Evolutionary conservation across 108 stramenopile species (phyloP), one percentile per base, ranked within the genome.

Genomic region (Discostella pseudostelligera): DNA sequence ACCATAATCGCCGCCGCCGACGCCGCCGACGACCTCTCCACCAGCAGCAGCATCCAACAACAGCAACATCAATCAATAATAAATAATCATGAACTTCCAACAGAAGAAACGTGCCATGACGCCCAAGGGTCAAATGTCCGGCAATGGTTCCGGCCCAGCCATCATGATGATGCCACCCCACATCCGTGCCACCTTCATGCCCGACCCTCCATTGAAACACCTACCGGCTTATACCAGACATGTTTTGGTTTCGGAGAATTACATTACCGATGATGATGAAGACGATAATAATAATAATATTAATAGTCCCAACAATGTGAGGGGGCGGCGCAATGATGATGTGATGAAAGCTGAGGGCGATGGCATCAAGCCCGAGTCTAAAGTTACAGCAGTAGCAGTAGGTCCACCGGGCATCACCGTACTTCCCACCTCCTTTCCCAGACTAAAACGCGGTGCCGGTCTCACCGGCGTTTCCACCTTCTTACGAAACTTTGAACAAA

Each of bases 81-180:
- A 5, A 17, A 46, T 16, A 44, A 48, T 14, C 25, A 67, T 74
- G 74, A 67, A 56, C 60, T 62, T 66, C 16, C 73, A 74, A 56
- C 60, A 76, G 39, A 57, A 63, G 50, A 46, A 60, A 66, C 42
- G 63, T 17, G 74, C 74, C 55, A 84, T 71, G 60, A 90, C 89
- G 35, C 87, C 89, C 39, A 80, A 76, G 48, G 92, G 92, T 2
- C 83, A 90, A 75, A 90, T 94, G 92, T 74, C 83, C 16, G 87
- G 85, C 57, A 76, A 70, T 59, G 84, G 80, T 44, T 80, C 84
- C 46, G 87, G 88, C 39, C 85, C 90, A 8, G 93, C 93, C 49
- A 87, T 94, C 65, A 88, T 89, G 87, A 77, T 94, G 79, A 94
- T 94, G 88, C 93, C 93, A 11, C 85, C 88, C 26, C 85, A 87